These are phyloP conservation scores for Colletotrichum graminicola DNA, from an alignment of 2,329 filamentous ascomycete genomes.

Conservation along the genomic window DNA sequence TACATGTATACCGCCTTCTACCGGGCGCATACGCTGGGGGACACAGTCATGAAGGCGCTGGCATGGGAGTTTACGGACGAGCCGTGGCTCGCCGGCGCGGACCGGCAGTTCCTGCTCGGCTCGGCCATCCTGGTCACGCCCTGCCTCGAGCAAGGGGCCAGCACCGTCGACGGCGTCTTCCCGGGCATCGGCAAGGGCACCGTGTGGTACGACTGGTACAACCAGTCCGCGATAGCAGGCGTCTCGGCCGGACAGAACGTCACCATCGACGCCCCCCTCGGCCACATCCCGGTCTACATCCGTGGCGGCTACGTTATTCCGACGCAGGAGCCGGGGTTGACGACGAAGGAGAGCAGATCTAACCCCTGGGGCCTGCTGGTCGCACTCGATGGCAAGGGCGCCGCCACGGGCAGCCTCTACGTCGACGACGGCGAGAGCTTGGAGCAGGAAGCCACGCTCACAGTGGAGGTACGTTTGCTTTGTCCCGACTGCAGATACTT, in stretches of 20 bases:
- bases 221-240: conserved; percentile 63
- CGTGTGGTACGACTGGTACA: conserved; percentile 86
- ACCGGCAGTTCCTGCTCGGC: conserved; percentile 80
- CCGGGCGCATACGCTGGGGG: conserved; percentile 72
- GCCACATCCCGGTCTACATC: conserved; percentile 77
- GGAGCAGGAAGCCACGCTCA: conserved; percentile 58
- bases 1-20: conserved; percentile 84
- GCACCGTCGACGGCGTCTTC: conserved; percentile 75
- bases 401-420: conserved; percentile 74
- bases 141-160: conserved; percentile 72
- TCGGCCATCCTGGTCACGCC: conserved; percentile 75
- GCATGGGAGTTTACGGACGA: conserved; percentile 82
- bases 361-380: conserved; percentile 77
- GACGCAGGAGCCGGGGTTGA: conserved; percentile 75
- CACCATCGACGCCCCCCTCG: conserved; percentile 43
- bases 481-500: conserved; percentile 7
- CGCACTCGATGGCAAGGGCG: conserved; percentile 66
- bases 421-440: conserved; percentile 81
- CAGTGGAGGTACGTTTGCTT: conserved; percentile 58
- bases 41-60: conserved; percentile 79
- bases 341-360: conserved; percentile 71
- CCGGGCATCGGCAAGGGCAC: conserved; percentile 64
- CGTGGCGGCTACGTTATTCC: conserved; percentile 77
- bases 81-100: conserved; percentile 73
- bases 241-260: conserved; percentile 53